Conservation (phyloP, 192 early-diverging fungal species). For the Entomortierella beljakovae region DNA sequence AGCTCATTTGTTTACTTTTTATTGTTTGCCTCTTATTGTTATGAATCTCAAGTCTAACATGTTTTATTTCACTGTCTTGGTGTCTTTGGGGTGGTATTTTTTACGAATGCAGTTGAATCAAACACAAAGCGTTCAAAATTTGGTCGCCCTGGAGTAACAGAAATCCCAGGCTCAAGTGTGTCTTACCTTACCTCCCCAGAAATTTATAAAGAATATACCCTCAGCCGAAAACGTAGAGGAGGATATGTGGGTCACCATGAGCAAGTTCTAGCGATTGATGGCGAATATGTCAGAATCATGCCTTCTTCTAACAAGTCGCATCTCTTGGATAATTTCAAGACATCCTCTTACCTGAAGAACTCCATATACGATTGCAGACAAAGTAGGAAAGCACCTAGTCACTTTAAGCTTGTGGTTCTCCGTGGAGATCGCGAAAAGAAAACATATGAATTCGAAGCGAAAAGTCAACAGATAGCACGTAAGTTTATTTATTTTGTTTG, state of each 20-base stretch:
- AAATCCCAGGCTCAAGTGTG: conserved; percentile 47
- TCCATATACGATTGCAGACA: conserved; percentile 66
- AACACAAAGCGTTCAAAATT: conserved; percentile 22
- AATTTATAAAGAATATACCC: conserved; percentile 72
- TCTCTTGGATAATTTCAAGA: conserved; percentile 87
- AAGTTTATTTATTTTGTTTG: conserved; percentile 42
- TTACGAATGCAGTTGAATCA: conserved; percentile 1
- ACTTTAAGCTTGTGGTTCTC: conserved; percentile 75
- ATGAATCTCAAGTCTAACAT: neutral
- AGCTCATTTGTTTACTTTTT: neutral
- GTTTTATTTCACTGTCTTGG: neutral
- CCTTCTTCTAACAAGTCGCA: conserved; percentile 78
- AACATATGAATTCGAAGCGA: conserved; percentile 84
- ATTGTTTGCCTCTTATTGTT: neutral
- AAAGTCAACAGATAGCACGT: conserved; percentile 72
- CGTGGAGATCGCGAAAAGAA: conserved; percentile 74
- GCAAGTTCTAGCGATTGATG: conserved; percentile 92
- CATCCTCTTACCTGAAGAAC: conserved; percentile 58
- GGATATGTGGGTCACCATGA: conserved; percentile 90
- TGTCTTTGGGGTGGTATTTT: no score
- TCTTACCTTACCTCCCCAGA: conserved; percentile 49
- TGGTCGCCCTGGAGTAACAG: conserved; percentile 21
- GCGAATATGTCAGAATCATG: conserved; percentile 92
- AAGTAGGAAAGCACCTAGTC: conserved; percentile 73
- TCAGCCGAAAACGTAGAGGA: conserved; percentile 82